Base-by-base conservation (phyloP, 139 green algal species). In the Picochlorum sp. region DNA sequence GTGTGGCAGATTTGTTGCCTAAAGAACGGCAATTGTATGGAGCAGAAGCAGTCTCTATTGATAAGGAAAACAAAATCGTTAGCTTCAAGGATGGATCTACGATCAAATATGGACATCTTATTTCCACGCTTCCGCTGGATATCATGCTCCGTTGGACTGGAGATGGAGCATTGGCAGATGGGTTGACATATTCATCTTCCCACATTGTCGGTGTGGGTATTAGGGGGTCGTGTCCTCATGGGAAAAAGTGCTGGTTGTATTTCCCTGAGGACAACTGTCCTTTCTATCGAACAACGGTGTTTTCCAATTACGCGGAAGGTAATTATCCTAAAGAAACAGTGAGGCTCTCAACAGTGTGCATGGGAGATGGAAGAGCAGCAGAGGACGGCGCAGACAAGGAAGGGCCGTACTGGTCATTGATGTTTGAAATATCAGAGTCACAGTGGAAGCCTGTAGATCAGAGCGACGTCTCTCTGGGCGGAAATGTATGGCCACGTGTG, bases 181-280 rank as follows among this genome's bases (percentile, higher is more conserved):
- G 75, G 20, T 81, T 96, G 60, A 77, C 81, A 57, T 74, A 94
- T 78, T 84, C 73, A 68, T 86, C 75, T 16, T 85, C 76, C 8
- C 88, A 95, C 77, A 92, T 95, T 63, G 78, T 95, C 11, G 86
- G 86, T 54, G 57, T 95, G 2, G 86, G 72, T 49, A 69, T 86
- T 16, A 71, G 81, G 28, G 81, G 81, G 7, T n/a, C 63, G 11
- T 80, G 83, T 76, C 89, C 89, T 4, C 89, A 94, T 58, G 86
- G 80, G 72, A 65, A 64, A 62, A 95, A 95, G 80, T 96, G 87
- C 87, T 96, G 89, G 89, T 83, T 96, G 30, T 96, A 96, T 77
- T 96, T 87, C 72, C 89, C 88, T 5, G 89, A 95, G 67, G 75
- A 82, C 69, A 63, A 94, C 80, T 95, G 87, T 82, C 88, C 88